A percentile compares a stretch with the other conserved stretches of the same genome.
phyloP scores from a whole-genome alignment of 2,329 filamentous ascomycete genomes.

The Cladosporium sp. region DNA sequence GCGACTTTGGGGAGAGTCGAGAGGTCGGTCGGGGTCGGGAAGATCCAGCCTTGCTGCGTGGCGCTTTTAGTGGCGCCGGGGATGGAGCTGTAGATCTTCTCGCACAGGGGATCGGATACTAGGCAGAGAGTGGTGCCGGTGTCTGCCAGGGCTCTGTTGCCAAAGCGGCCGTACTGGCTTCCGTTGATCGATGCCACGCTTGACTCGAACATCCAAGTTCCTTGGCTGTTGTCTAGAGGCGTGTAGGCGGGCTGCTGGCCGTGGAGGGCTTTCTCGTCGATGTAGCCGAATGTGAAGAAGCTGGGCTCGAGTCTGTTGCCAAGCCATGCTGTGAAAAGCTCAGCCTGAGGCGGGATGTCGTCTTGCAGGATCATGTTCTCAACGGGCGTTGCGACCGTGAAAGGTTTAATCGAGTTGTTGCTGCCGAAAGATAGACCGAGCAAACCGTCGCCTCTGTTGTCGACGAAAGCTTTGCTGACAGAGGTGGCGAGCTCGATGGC shows the following conservation, averaged over 20 bases:
- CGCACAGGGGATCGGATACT: slow-evolving; percentile 60
- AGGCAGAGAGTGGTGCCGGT: slow-evolving; percentile 70
- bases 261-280: slow-evolving; percentile 63
- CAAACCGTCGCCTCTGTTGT: slow-evolving; percentile 62
- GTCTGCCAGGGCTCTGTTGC: slow-evolving; percentile 69
- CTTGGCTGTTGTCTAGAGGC: slow-evolving; percentile 61
- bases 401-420: slow-evolving; percentile 43
- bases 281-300: slow-evolving; percentile 74
- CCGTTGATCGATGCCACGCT: slow-evolving; percentile 59
- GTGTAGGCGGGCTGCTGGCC: slow-evolving; percentile 52
- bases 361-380: slow-evolving; percentile 66
- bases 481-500: slow-evolving; percentile 63
- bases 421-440: slow-evolving; percentile 63
- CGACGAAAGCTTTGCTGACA: slow-evolving; percentile 59
- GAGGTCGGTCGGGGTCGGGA: slow-evolving; percentile 54
- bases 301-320: slow-evolving; percentile 55
- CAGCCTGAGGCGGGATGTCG: slow-evolving; percentile 53
- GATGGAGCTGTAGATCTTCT: slow-evolving; percentile 65
- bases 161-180: slow-evolving; percentile 49
- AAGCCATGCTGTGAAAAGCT: slow-evolving; percentile 66
- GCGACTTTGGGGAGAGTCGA: slow-evolving; percentile 61
- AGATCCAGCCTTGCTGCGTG: slow-evolving; percentile 62
- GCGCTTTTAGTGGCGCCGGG: slow-evolving; percentile 55
- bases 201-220: slow-evolving; percentile 69
- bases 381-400: slow-evolving; percentile 61